Evolutionary conservation across 768 basidiomycete species (phyloP).

Genomic region (Naganishia antarctica): DNA sequence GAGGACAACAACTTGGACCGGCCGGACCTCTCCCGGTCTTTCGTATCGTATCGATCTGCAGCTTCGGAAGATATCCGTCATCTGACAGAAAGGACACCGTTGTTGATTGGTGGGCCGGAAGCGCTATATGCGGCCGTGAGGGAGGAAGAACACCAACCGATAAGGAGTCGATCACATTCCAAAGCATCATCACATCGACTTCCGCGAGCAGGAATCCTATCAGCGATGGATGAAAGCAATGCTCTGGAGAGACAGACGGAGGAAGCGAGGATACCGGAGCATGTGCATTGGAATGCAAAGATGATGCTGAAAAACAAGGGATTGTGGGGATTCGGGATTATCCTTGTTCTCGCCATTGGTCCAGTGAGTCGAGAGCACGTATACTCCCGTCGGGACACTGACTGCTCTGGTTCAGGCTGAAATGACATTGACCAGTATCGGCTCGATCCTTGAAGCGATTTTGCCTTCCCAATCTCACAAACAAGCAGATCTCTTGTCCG

Average conservation of each 20-base stretch:
- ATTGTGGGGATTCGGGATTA: conserved; percentile 44
- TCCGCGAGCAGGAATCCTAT: not conserved
- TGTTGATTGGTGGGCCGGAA: conserved; percentile 46
- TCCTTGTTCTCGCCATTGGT: conserved; percentile 47
- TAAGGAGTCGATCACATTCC: conserved; percentile 10
- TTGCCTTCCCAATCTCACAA: conserved; percentile 29
- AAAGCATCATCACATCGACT: conserved; percentile 14
- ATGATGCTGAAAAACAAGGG: conserved; percentile 41
- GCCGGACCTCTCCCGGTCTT: conserved; percentile 24
- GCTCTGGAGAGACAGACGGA: not conserved
- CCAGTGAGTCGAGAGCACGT: conserved; percentile 34
- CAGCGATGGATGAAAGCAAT: not conserved
- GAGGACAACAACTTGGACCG: conserved; percentile 4
- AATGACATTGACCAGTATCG: conserved; percentile 45
- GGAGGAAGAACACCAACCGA: conserved; percentile 33
- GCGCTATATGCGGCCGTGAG: conserved; percentile 36
- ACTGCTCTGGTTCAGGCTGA: conserved; percentile 36
- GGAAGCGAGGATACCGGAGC: not conserved
- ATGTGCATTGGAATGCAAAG: conserved; percentile 37
- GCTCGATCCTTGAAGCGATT: conserved; percentile 46
- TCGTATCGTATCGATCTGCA: conserved; percentile 26
- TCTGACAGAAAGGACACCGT: conserved; percentile 44
- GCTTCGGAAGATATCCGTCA: conserved; percentile 34
- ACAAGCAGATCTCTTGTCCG: not conserved
- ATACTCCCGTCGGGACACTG: not conserved